Conservation (phyloP, 768 basidiomycete genomes). For the Rhizopogon vinicolor region DNA sequence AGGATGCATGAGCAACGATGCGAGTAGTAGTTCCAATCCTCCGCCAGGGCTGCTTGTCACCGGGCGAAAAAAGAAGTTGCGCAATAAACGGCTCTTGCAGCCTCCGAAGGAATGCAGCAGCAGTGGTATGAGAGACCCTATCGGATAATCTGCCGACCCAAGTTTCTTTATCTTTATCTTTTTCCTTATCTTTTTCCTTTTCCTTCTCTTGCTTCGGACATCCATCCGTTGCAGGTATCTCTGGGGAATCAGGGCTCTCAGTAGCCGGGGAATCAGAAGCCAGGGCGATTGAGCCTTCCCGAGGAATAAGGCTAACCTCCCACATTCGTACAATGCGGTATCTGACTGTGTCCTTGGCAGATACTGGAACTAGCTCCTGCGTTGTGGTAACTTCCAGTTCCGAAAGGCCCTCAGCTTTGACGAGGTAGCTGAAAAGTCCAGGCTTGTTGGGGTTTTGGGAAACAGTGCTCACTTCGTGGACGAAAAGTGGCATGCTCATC, state of each 20-base stretch:
- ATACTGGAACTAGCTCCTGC: slow-evolving; percentile 1
- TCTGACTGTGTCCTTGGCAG: slow-evolving; percentile 3
- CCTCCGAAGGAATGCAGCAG: neutral
- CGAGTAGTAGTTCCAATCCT: neutral
- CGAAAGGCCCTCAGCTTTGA: slow-evolving; percentile 16
- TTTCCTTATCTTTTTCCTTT: neutral
- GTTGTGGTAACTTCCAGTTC: slow-evolving; percentile 13
- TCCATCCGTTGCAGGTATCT: neutral
- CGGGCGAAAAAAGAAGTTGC: neutral
- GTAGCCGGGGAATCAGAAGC: neutral
- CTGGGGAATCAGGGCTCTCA: neutral
- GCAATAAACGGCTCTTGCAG: slow-evolving; percentile 4
- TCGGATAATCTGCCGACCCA: neutral
- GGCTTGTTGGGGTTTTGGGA: neutral
- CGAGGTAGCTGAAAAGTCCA: slow-evolving; percentile 9
- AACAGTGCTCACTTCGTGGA: slow-evolving; percentile 4
- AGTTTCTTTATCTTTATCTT: neutral
- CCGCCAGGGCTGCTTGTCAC: neutral
- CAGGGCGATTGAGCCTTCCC: neutral
- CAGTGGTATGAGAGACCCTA: neutral
- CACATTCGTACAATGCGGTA: slow-evolving; percentile 18
- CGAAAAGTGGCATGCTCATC: slow-evolving; percentile 15
- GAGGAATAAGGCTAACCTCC: slow-evolving; percentile 5
- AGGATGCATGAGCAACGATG: neutral
- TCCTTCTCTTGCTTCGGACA: neutral